These are phyloP conservation scores for Aspergillus alliaceus DNA, from an alignment of 2,329 filamentous ascomycete species.

Conservation along the genomic window DNA sequence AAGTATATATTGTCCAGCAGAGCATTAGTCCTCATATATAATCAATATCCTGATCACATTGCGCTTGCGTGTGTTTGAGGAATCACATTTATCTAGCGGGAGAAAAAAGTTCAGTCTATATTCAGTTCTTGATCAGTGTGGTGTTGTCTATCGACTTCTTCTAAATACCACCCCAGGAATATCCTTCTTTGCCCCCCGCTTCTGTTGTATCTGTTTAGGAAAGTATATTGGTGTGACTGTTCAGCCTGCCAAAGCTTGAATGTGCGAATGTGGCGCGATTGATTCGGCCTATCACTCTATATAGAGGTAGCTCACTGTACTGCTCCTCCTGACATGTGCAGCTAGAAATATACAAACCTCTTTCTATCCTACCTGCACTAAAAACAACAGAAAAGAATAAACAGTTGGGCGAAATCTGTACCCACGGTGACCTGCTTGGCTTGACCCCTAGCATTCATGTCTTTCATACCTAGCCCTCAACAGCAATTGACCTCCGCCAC, in stretches of 20 bases:
- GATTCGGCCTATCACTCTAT: not conserved
- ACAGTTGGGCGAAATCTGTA: not conserved
- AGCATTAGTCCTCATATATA: too few relatives aligned
- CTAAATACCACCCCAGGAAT: too few relatives aligned
- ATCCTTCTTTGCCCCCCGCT: not conserved
- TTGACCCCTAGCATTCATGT: slow-evolving; percentile 6
- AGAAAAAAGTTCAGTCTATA: too few relatives aligned
- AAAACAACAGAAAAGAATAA: not conserved
- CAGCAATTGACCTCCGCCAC: slow-evolving; percentile 6
- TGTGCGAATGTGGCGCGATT: not conserved
- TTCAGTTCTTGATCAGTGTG: too few relatives aligned
- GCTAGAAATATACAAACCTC: not conserved
- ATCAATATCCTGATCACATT: too few relatives aligned
- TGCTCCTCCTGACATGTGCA: not conserved
- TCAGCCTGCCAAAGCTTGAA: slow-evolving; percentile 10
- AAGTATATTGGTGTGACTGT: not conserved
- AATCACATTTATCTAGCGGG: too few relatives aligned
- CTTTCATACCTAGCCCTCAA: not conserved
- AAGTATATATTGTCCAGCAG: too few relatives aligned
- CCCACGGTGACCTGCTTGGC: not conserved
- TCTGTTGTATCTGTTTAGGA: not conserved
- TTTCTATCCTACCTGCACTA: not conserved
- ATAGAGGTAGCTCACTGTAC: not conserved
- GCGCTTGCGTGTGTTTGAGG: too few relatives aligned
- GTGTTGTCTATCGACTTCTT: too few relatives aligned